Evolutionary conservation across 345 rosid species (phyloP), one percentile per base, ranked within the genome.

Genomic region (Hibiscus trionum): DNA sequence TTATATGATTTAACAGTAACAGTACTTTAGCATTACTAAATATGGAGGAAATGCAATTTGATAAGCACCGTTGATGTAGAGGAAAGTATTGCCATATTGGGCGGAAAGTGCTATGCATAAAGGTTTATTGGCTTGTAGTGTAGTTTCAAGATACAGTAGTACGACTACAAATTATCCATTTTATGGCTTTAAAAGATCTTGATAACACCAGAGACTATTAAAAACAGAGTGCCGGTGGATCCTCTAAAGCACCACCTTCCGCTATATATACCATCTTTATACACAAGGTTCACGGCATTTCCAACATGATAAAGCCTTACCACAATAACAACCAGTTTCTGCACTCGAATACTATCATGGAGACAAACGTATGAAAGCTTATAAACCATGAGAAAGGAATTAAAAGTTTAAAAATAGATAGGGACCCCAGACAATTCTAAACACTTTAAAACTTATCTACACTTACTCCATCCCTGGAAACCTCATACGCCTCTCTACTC

Each of bases 401-500:
- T 21, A 21, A 21, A 21, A 21, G 24, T 21, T 21, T 21, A 21
- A 21, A 21, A 21, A 21, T 21, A 21, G 24, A 21, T 21, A 21
- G 24, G 1, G 24, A 21, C 1, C 24, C 24, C 24, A 21, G 19
- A 72, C 74, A 70, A 70, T 35, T 35, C 39, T 49, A 31, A 72
- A 31, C n/a, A 55, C 58, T 69, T 88, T 69, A 95, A 81, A 95
- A 95, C 75, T 89, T 95, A 78, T 92, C 94, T 66, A 92, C 85
- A 8, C 59, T 52, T 49, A 95, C 83, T 72, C 96, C 98, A 79
- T 83, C 82, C 60, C 98, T 80, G 33, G 86, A 82, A 44, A 96
- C 97, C 83, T 96, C 97, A 33, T 93, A 96, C 11, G 88, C 97
- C 53, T 69, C 96, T 66, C 93, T 80, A 37, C 78, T 89, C 76